phyloP scores from a whole-genome alignment of 257 asterid genomes.

The Nicotiana benthamiana region DNA sequence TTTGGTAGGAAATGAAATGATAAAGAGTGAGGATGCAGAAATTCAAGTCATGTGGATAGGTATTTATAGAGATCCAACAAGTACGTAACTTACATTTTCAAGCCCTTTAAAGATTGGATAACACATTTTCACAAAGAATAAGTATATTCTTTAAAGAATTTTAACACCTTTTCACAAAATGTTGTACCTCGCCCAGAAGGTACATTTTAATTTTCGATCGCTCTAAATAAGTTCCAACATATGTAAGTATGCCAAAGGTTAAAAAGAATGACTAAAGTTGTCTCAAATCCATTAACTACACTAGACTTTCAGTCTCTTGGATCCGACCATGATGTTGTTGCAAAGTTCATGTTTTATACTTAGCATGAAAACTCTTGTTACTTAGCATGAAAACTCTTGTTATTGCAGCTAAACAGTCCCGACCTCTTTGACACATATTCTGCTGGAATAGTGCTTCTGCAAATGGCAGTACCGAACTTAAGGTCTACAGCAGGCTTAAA shows the following conservation, averaged over 20 bases:
- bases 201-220: too few species aligned
- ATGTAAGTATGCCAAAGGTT: neutral
- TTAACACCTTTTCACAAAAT: too few species aligned
- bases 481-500: slow-evolving; percentile 72
- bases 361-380: neutral
- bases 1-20: too few species aligned
- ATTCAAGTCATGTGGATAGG: too few species aligned
- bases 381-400: neutral
- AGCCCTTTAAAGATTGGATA: too few species aligned
- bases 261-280: neutral
- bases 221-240: too few species aligned
- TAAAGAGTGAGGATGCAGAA: too few species aligned
- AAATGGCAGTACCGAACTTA: slow-evolving; percentile 76
- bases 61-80: too few species aligned
- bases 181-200: too few species aligned
- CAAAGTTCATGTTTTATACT: neutral
- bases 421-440: slow-evolving; percentile 94
- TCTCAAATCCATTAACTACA: neutral
- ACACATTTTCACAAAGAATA: too few species aligned
- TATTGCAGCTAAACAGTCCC: slow-evolving; percentile 80
- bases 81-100: too few species aligned
- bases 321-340: neutral
- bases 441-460: slow-evolving; percentile 88
- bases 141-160: too few species aligned
- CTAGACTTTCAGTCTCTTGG: neutral